Percentiles rank a stretch among this genome's conserved stretches.
phyloP scores from a whole-genome alignment of 129 eudicot species.

The Apium graveolens region DNA sequence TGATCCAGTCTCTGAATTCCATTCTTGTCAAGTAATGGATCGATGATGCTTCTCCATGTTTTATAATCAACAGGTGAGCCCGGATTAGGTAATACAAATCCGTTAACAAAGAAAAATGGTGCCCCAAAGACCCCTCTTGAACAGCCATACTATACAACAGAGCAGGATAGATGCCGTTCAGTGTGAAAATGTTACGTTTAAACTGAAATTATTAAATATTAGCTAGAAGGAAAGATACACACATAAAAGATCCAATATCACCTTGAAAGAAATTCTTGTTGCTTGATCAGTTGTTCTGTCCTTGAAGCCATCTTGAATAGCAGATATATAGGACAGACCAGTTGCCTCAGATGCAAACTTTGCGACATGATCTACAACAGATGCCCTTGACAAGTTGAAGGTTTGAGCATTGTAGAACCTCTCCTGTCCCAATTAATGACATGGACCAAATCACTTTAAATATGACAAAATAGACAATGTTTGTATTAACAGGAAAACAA shows the following conservation, averaged over 20 bases:
- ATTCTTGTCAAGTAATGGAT: slow-evolving; percentile 35
- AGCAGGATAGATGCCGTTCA: neutral
- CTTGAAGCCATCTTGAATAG: slow-evolving; percentile 47
- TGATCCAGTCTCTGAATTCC: neutral
- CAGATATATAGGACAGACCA: slow-evolving; percentile 38
- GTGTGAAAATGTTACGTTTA: neutral
- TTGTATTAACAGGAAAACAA: neutral
- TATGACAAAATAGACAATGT: neutral
- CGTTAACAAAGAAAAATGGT: slow-evolving; percentile 76
- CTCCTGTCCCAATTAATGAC: slow-evolving; percentile 33
- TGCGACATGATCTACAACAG: slow-evolving; percentile 30
- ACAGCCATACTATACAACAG: slow-evolving; percentile 68
- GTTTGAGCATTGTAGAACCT: slow-evolving; percentile 53
- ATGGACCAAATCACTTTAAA: neutral
- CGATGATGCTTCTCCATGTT: slow-evolving; percentile 63
- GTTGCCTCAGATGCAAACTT: slow-evolving; percentile 33
- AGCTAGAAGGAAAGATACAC: neutral
- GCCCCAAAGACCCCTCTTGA: slow-evolving; percentile 83
- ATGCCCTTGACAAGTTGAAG: slow-evolving; percentile 42
- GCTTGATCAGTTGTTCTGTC: slow-evolving; percentile 46
- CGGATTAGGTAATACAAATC: slow-evolving; percentile 50
- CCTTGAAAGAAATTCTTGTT: slow-evolving; percentile 85
- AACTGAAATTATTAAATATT: neutral
- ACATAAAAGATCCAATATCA: slow-evolving; percentile 7
- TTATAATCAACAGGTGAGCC: slow-evolving; percentile 43